Conservation (phyloP, 129 eudicot genomes). For the Flaveria sonorensis region DNA sequence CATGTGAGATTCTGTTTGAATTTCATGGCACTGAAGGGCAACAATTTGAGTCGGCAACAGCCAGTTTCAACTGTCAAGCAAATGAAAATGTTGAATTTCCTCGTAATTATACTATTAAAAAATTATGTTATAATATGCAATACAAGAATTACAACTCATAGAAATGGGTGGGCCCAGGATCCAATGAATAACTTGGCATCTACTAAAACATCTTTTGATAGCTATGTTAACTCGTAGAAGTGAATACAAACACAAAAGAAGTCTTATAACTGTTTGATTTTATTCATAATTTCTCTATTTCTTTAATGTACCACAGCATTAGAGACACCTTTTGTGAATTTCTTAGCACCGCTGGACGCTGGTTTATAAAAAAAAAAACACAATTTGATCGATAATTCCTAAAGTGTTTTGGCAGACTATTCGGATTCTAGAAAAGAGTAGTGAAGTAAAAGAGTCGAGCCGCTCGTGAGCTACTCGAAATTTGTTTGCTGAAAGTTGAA, state of each 20-base stretch:
- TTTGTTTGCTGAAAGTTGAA: background rate
- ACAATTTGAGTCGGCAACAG: conserved; percentile 9
- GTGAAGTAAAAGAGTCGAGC: background rate
- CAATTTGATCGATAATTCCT: conserved; percentile 20
- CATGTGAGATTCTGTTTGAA: background rate
- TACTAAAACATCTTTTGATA: conserved; percentile 45
- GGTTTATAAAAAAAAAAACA: conserved; percentile 8
- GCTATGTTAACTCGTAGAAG: conserved; percentile 35
- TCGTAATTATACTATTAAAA: conserved; percentile 2
- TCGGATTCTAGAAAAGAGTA: background rate
- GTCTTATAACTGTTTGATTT: conserved; percentile 23
- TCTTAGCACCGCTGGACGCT: conserved; percentile 19
- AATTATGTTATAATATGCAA: conserved; percentile 15
- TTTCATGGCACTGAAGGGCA: conserved; percentile 16
- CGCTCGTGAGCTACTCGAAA: background rate
- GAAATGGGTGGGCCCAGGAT: conserved; percentile 36
- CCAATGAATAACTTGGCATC: conserved; percentile 37
- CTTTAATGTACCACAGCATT: conserved; percentile 14
- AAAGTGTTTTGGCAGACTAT: background rate
- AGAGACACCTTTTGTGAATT: conserved; percentile 13
- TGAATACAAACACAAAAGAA: conserved; percentile 39
- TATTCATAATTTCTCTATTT: background rate
- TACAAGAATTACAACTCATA: conserved; percentile 40
- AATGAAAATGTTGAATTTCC: background rate
- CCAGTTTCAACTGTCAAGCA: conserved; percentile 25